Conservation (phyloP, 179 eudicot genomes). For the Beta macrorhiza region DNA sequence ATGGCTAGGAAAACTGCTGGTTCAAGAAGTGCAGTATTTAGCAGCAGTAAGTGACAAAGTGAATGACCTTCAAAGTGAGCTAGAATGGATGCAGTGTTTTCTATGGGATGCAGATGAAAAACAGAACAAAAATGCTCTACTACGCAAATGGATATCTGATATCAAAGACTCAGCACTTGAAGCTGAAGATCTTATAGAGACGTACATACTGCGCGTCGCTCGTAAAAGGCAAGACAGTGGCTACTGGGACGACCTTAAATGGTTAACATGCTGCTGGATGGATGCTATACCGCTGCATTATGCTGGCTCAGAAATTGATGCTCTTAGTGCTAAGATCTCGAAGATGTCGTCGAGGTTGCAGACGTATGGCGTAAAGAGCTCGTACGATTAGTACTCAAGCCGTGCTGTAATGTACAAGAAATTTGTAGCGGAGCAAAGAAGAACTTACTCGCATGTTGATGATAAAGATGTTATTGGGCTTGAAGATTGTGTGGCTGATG, state of each 20-base stretch:
- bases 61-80: background rate
- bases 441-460: no score
- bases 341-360: slow-evolving; percentile 16
- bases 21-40: slow-evolving; percentile 23
- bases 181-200: no score
- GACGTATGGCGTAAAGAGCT: slow-evolving; percentile 12
- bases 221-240: slow-evolving; percentile 11
- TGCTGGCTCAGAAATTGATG: background rate
- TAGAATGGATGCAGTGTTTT: no score
- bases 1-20: slow-evolving; percentile 17
- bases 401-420: no score
- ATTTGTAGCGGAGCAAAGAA: no score
- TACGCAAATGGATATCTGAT: no score
- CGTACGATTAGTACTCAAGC: background rate
- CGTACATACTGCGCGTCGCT: background rate
- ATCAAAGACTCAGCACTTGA: no score
- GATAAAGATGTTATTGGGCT: no score
- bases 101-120: no score
- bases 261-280: background rate
- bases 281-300: background rate
- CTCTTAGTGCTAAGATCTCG: background rate
- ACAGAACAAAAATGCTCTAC: no score
- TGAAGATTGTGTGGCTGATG: no score
- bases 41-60: slow-evolving; percentile 25
- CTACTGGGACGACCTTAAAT: slow-evolving; percentile 5